Evolutionary conservation across 257 asterid genomes (phyloP).

Genomic region (Penstemon barbatus): DNA sequence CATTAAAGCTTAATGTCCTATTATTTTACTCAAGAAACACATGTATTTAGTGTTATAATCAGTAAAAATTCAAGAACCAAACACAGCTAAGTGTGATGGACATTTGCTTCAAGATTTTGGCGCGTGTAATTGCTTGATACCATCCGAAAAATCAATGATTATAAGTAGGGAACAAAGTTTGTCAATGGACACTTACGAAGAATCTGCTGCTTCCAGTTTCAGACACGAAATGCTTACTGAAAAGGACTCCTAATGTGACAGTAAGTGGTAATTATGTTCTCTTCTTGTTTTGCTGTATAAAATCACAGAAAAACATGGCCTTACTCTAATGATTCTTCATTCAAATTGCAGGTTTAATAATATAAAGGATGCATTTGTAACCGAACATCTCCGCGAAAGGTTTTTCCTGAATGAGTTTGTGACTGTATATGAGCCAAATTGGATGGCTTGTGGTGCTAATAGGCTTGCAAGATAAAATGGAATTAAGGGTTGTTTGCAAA

Average conservation of each 20-base stretch:
- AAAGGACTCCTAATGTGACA: not conserved
- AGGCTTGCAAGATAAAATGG: too few relatives aligned
- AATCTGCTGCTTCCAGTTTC: not conserved
- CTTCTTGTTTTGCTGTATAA: not conserved
- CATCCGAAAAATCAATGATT: not conserved
- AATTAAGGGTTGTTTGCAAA: too few relatives aligned
- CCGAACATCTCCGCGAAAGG: too few relatives aligned
- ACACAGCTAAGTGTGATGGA: not conserved
- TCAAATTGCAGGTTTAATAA: constrained; percentile 5
- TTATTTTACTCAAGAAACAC: too few relatives aligned
- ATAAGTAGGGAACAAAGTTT: not conserved
- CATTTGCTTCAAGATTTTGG: not conserved
- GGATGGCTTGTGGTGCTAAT: too few relatives aligned
- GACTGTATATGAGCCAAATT: too few relatives aligned
- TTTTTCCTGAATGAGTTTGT: too few relatives aligned
- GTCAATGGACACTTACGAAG: not conserved
- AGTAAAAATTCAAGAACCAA: too few relatives aligned
- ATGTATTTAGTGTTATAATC: too few relatives aligned
- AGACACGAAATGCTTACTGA: not conserved
- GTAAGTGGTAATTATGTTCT: constrained; percentile 1
- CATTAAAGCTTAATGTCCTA: too few relatives aligned
- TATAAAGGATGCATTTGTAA: not conserved
- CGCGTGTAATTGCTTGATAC: not conserved
- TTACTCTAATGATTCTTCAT: not conserved
- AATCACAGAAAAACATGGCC: not conserved